Evolutionary conservation across 2,329 filamentous ascomycete genomes (phyloP).

Genomic region (Pyricularia sp.): DNA sequence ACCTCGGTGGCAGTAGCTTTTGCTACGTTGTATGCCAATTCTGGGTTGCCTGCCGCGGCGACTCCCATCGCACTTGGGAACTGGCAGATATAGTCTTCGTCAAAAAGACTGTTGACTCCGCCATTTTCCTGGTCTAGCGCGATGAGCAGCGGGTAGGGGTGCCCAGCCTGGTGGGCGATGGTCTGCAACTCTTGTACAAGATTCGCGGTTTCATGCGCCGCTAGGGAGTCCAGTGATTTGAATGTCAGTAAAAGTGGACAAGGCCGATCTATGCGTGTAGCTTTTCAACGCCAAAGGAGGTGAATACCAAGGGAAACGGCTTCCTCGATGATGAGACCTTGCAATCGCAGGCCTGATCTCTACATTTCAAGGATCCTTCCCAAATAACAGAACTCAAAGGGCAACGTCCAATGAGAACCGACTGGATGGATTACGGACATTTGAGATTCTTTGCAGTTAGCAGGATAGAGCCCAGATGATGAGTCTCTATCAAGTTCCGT

Average conservation of each 20-base stretch:
- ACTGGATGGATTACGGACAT: slow-evolving; percentile 40
- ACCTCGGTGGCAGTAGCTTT: slow-evolving; percentile 91
- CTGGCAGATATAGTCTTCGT: slow-evolving; percentile 91
- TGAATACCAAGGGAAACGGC: neutral
- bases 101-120: slow-evolving; percentile 91
- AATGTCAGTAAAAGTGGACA: neutral
- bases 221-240: slow-evolving; percentile 33
- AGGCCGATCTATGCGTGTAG: neutral
- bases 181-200: slow-evolving; percentile 88
- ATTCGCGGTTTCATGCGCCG: slow-evolving; percentile 79
- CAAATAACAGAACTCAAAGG: neutral
- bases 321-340: neutral
- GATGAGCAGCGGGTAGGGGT: slow-evolving; percentile 81
- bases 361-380: neutral
- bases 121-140: slow-evolving; percentile 97
- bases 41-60: slow-evolving; percentile 78
- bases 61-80: slow-evolving; percentile 96
- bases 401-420: neutral
- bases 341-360: neutral
- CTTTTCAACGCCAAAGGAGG: neutral
- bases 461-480: slow-evolving; percentile 82
- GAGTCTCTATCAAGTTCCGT: slow-evolving; percentile 67
- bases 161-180: slow-evolving; percentile 82
- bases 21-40: slow-evolving; percentile 81
- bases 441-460: slow-evolving; percentile 79